These are phyloP conservation scores for Nakaseomyces bracarensis DNA, from an alignment of 1,139 yeast genomes.

Conservation along the genomic window DNA sequence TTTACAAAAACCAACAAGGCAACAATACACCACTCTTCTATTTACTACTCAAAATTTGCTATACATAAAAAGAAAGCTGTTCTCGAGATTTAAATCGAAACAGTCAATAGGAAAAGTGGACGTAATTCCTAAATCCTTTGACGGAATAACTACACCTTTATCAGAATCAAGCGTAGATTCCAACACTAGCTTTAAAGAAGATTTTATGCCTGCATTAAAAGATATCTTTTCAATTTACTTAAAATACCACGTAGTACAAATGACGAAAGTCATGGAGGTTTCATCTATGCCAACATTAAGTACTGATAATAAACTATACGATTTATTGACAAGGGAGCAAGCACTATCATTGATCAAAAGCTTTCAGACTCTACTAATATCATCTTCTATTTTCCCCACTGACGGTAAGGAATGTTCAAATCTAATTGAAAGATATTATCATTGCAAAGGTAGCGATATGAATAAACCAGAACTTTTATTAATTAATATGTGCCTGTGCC, in stretches of 20 bases:
- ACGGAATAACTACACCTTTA: background rate
- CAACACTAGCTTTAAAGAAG: conserved; percentile 9
- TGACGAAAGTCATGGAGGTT: conserved; percentile 16
- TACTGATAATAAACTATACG: conserved; percentile 10
- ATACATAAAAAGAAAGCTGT: conserved; percentile 5
- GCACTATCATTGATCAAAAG: conserved; percentile 9
- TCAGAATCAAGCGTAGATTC: conserved; percentile 7
- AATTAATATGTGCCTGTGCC: conserved; percentile 20
- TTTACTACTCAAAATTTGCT: conserved; percentile 7
- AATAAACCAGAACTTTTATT: conserved; percentile 24
- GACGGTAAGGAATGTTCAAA: conserved; percentile 6
- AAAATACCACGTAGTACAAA: conserved; percentile 21
- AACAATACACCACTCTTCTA: conserved; percentile 7
- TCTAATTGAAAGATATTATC: conserved; percentile 19
- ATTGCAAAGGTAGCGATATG: conserved; percentile 11
- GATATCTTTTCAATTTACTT: conserved; percentile 14
- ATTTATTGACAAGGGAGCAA: conserved; percentile 16
- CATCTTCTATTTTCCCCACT: conserved; percentile 5
- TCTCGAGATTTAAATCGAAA: background rate
- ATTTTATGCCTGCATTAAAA: conserved; percentile 14
- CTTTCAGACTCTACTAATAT: conserved; percentile 8
- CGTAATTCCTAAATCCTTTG: background rate
- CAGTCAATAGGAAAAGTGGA: background rate
- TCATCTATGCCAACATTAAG: conserved; percentile 10
- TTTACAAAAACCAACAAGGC: conserved; percentile 1